These are phyloP conservation scores for Cladobotryum mycophilum DNA, from an alignment of 2,329 filamentous ascomycete species.

Conservation along the genomic window DNA sequence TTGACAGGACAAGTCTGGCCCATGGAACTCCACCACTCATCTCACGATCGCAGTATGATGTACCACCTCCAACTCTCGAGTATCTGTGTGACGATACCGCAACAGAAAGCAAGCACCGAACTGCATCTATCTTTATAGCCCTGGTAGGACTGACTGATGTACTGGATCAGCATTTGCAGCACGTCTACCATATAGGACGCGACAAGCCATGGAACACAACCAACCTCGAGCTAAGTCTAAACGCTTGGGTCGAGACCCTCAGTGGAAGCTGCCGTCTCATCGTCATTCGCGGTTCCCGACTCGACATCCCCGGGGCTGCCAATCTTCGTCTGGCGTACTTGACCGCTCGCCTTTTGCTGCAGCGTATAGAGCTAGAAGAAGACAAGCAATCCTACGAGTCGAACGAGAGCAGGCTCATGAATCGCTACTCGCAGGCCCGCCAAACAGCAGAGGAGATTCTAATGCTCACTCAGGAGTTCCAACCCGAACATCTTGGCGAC, in stretches of 20 bases:
- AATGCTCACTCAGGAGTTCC: conserved; percentile 39
- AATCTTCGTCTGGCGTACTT: conserved; percentile 48
- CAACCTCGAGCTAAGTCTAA: conserved; percentile 33
- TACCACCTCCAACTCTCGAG: conserved; percentile 35
- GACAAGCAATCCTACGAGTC: conserved; percentile 23
- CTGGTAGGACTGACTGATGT: conserved; percentile 39
- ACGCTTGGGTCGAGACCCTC: conserved; percentile 40
- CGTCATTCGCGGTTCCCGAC: conserved; percentile 35
- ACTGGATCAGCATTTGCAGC: conserved; percentile 24
- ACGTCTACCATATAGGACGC: conserved; percentile 30
- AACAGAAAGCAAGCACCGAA: conserved; percentile 15
- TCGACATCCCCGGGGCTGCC: conserved; percentile 38
- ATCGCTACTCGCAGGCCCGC: conserved; percentile 35
- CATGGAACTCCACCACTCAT: conserved; percentile 48
- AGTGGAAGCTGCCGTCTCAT: conserved; percentile 30
- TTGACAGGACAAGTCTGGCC: conserved; percentile 41
- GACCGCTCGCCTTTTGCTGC: conserved; percentile 39
- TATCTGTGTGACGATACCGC: conserved; percentile 24
- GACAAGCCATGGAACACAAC: conserved; percentile 20
- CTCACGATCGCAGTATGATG: conserved; percentile 39
- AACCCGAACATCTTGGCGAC: conserved; percentile 36
- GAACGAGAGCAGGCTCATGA: conserved; percentile 19
- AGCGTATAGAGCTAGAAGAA: conserved; percentile 41
- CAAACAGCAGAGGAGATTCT: conserved; percentile 44
- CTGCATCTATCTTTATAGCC: conserved; percentile 37